These are phyloP conservation scores for Allantophomopsis cytisporea DNA, from an alignment of 2,329 filamentous ascomycete genomes.

Conservation along the genomic window DNA sequence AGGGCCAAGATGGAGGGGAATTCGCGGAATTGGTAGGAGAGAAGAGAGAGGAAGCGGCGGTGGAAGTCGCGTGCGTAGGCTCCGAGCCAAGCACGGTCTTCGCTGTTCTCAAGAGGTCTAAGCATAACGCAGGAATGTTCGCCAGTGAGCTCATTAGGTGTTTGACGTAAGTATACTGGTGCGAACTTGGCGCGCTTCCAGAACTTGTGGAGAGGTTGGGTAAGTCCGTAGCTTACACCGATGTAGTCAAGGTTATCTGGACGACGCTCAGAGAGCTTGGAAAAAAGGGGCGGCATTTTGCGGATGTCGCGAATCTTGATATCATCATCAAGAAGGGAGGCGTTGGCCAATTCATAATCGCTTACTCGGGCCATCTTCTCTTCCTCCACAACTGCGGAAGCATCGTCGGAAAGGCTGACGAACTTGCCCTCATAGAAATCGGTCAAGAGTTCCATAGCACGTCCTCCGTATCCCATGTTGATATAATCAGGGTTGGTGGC, in stretches of 20 bases:
- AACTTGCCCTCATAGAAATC: conserved; percentile 97
- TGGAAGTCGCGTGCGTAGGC: conserved; percentile 92
- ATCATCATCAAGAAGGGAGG: conserved; percentile 71
- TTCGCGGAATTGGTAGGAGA: conserved; percentile 83
- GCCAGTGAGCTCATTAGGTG: conserved; percentile 88
- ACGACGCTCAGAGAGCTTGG: conserved; percentile 71
- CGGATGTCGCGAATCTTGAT: conserved; percentile 82
- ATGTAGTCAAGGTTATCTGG: conserved; percentile 79
- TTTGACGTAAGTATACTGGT: conserved; percentile 89
- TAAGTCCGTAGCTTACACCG: conserved; percentile 91
- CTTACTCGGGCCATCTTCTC: conserved; percentile 66
- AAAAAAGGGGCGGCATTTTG: conserved; percentile 86
- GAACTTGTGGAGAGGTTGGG: conserved; percentile 79
- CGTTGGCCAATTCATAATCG: conserved; percentile 65
- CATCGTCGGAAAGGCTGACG: conserved; percentile 65
- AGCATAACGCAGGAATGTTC: conserved; percentile 99
- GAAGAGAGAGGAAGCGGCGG: conserved; percentile 74
- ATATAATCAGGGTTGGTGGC: conserved; percentile 92
- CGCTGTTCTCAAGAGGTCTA: conserved; percentile 54
- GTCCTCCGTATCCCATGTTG: conserved; percentile 85
- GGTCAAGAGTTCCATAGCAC: conserved; percentile 71
- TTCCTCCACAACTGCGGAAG: conserved; percentile 32
- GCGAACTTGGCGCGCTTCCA: conserved; percentile 84
- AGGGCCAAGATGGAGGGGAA: conserved; percentile 71
- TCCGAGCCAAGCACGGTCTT: conserved; percentile 73